Evolutionary conservation across 202 grass and related monocot species (phyloP).

Genomic region (Bolboschoenoplectus hybrid): DNA sequence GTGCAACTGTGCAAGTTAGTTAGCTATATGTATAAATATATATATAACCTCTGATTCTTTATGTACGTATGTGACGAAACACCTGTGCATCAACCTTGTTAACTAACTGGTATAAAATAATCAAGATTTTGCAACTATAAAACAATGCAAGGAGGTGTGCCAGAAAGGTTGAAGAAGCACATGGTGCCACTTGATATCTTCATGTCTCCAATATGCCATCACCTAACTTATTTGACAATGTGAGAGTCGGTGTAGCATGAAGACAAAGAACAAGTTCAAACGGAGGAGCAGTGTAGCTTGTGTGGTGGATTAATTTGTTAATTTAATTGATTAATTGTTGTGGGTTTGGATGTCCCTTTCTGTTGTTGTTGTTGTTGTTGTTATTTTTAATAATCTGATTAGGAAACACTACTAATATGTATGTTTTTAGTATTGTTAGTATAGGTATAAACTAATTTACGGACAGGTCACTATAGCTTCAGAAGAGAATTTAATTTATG

Average conservation of each 20-base stretch:
- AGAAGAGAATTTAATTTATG: too few relatives aligned
- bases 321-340: neutral
- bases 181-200: neutral
- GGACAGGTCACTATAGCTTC: too few relatives aligned
- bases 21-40: neutral
- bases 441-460: too few relatives aligned
- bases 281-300: neutral
- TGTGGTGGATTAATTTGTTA: neutral
- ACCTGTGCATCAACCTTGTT: neutral
- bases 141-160: neutral
- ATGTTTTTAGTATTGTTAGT: too few relatives aligned
- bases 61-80: neutral
- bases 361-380: neutral
- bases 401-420: too few relatives aligned
- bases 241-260: neutral
- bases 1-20: neutral
- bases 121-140: neutral
- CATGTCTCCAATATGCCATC: neutral
- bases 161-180: neutral
- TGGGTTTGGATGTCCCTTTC: neutral
- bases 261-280: neutral
- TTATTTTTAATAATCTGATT: neutral
- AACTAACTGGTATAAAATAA: slow-evolving; percentile 2
- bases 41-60: too few relatives aligned
- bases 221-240: slow-evolving; percentile 26